A percentile compares a stretch with the other conserved stretches of the same genome.
Conservation (phyloP, 257 asterid genomes). For the Nicotiana tabacum region DNA sequence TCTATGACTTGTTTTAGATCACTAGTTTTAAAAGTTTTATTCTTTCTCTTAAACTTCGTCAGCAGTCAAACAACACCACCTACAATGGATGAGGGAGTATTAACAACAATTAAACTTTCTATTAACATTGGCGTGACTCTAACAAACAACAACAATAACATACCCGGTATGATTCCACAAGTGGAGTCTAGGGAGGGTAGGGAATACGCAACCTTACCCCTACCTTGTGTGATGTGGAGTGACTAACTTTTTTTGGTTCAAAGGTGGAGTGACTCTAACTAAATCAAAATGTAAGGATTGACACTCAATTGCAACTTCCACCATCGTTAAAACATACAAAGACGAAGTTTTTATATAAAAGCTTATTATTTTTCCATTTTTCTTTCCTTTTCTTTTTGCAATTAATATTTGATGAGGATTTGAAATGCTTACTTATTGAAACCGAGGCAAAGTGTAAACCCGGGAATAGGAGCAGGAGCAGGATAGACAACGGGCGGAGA, state of each 20-base stretch:
- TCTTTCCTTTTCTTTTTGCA: too few species aligned
- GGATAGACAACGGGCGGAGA: slow-evolving; percentile 31
- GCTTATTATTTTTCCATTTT: not conserved
- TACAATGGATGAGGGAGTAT: too few species aligned
- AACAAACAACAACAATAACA: not conserved
- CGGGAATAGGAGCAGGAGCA: slow-evolving; percentile 23
- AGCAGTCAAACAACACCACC: too few species aligned
- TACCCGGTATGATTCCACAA: too few species aligned
- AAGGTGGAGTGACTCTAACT: too few species aligned
- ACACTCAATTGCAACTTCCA: not conserved
- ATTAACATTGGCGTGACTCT: not conserved
- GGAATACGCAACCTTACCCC: too few species aligned
- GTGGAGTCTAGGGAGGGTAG: too few species aligned
- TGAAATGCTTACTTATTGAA: slow-evolving; percentile 24
- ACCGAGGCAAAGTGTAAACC: slow-evolving; percentile 31
- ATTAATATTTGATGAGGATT: not conserved
- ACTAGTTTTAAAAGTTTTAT: too few species aligned
- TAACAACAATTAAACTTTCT: not conserved
- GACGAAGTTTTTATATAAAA: not conserved
- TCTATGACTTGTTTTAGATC: too few species aligned
- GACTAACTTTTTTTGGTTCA: too few species aligned
- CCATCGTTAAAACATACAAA: not conserved
- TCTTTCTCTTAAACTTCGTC: too few species aligned
- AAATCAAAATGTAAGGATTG: not conserved
- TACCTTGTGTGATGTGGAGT: too few species aligned